phyloP scores from a whole-genome alignment of 257 asterid genomes.

The Fraxinus excelsior region DNA sequence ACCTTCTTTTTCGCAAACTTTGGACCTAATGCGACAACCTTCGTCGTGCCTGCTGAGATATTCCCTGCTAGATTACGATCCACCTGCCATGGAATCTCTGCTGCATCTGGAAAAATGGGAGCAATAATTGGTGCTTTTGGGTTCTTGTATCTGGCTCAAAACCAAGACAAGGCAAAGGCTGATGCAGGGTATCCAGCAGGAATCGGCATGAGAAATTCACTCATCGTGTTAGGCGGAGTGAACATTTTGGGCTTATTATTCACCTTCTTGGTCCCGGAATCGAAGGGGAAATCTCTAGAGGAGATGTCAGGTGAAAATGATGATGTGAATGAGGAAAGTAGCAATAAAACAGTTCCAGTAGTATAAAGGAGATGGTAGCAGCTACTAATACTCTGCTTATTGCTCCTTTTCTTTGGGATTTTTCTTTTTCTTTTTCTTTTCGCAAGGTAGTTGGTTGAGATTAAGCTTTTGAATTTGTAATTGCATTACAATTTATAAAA shows the following conservation, averaged over 20 bases:
- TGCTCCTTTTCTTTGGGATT: too few species aligned
- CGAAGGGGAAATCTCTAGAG: constrained; percentile 40
- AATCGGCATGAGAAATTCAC: constrained; percentile 37
- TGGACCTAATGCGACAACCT: constrained; percentile 43
- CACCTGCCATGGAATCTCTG: constrained; percentile 43
- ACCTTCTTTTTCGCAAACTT: constrained; percentile 45
- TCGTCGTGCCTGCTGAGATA: constrained; percentile 44
- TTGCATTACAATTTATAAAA: not conserved
- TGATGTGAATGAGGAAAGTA: constrained; percentile 3
- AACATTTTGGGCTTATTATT: constrained; percentile 31
- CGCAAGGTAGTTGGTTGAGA: not conserved
- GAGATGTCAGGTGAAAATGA: constrained; percentile 37
- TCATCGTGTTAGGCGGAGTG: constrained; percentile 29
- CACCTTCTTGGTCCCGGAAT: constrained; percentile 41
- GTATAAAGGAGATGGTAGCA: not conserved
- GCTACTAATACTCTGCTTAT: not conserved
- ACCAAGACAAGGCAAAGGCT: constrained; percentile 22
- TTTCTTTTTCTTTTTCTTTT: not conserved
- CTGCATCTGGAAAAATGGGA: constrained; percentile 41
- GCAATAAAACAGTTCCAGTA: not conserved
- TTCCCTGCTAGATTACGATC: constrained; percentile 39
- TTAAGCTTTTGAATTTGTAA: not conserved
- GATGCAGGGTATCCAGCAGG: constrained; percentile 45
- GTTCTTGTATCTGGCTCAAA: constrained; percentile 40
- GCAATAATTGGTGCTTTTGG: constrained; percentile 42